These are phyloP conservation scores for Pilobolus umbonatus DNA, from an alignment of 192 early-diverging fungal species.

Conservation along the genomic window DNA sequence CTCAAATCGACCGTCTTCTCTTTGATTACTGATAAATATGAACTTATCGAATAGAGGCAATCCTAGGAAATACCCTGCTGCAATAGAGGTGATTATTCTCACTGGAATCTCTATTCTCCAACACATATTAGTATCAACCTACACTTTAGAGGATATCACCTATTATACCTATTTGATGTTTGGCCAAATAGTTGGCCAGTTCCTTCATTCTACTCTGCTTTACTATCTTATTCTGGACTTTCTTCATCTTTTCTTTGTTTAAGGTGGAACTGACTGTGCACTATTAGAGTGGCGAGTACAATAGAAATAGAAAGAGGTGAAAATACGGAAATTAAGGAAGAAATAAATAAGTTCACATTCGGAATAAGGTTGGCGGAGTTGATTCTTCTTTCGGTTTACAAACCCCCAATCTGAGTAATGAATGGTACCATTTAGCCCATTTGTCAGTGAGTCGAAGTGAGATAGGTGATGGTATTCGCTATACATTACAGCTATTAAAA, in stretches of 20 bases:
- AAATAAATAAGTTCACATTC: background rate
- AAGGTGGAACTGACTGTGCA: background rate
- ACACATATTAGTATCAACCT: background rate
- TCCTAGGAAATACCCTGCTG: conserved; percentile 31
- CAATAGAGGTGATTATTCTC: conserved; percentile 29
- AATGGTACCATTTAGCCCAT: too few relatives aligned
- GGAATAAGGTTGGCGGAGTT: too few relatives aligned
- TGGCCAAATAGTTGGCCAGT: conserved; percentile 22
- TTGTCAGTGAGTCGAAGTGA: too few relatives aligned
- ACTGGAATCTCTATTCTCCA: conserved; percentile 37
- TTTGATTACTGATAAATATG: conserved; percentile 26
- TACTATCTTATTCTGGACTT: conserved; percentile 6
- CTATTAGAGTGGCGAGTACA: too few relatives aligned
- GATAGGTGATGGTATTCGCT: too few relatives aligned
- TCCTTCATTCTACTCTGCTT: conserved; percentile 12
- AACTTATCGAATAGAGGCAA: conserved; percentile 30
- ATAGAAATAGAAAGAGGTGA: too few relatives aligned
- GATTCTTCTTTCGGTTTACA: too few relatives aligned
- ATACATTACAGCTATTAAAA: too few relatives aligned
- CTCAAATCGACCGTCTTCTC: conserved; percentile 37
- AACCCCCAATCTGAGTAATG: too few relatives aligned
- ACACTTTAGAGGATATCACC: background rate
- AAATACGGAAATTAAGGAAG: background rate
- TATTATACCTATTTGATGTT: conserved; percentile 38
- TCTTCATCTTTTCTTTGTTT: background rate